Base-by-base conservation (phyloP, 2,329 filamentous ascomycete species). In the Parascedosporium putredinis region DNA sequence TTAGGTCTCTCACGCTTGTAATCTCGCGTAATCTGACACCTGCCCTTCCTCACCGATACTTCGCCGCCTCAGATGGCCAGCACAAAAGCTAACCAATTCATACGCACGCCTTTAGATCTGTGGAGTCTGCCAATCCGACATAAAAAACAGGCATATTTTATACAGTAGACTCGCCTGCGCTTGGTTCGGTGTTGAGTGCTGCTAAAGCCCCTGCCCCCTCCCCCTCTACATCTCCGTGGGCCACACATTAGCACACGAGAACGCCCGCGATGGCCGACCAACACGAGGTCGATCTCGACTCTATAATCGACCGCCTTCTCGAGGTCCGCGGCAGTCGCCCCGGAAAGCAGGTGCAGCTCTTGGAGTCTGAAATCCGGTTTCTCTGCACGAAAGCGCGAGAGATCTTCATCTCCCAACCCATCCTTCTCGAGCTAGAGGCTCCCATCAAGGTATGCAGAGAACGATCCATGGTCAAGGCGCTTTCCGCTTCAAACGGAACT, bases 381-480 rank as follows among this genome's bases (percentile, higher is more conserved):
- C 81, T 98, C 57, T 98, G 93, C 81, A 96, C 91, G 67, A 97
- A 97, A 76, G 90, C 91, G 55, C 86, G 93, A 58, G 93, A 98
- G 76, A 97, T 98, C 63, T 97, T 98, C 77, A 97, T 98, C 70
- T 96, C 90, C 55, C 93, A 98, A 75, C 93, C 93, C 58, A 97
- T 97, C 64, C 76, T 98, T 59, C 82, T 98, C 58, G 93, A 98
- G 75, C 81, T 98, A 47, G 93, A 97, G 72, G 93, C 93, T 64
- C 93, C 93, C 55, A 97, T 98, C 73, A 98, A 98, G 89, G 91
- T 95, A 77, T 61, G 76, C 65, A 27, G 18, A 45, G 23, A 14
- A 34, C 23, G 27, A 23, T 12, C 12, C 27, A 12, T 31, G 12
- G 27, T 31, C 27, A 31, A 31, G 12, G 6, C 6, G 27, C 27